A percentile compares a stretch with the other conserved stretches of the same genome.
Evolutionary conservation across 140 eudicot genomes (phyloP).

Genomic region (Bidens hawaiensis): DNA sequence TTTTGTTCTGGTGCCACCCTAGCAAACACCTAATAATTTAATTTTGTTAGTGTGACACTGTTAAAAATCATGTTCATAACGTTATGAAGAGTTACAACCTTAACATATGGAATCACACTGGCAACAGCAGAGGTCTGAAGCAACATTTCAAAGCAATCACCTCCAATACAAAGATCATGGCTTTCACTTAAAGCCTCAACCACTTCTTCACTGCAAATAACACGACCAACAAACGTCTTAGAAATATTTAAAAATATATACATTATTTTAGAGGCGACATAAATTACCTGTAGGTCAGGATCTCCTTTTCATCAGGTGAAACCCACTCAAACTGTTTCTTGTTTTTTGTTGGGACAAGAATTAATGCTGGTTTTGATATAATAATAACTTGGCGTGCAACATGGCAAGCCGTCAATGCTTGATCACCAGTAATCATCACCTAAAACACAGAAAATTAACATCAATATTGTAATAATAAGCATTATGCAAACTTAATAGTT

Average conservation of each 20-base stretch:
- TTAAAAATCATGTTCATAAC: neutral
- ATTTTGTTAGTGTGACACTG: constrained; percentile 7
- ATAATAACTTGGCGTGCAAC: constrained; percentile 90
- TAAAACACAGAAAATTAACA: constrained; percentile 16
- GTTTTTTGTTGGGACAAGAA: constrained; percentile 54
- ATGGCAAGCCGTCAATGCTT: constrained; percentile 98
- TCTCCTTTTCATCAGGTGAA: constrained; percentile 80
- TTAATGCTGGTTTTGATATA: constrained; percentile 70
- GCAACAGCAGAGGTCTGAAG: constrained; percentile 72
- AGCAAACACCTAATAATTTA: constrained; percentile 66
- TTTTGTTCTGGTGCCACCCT: constrained; percentile 99
- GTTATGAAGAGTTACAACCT: constrained; percentile 41
- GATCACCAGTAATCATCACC: constrained; percentile 99
- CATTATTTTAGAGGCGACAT: neutral
- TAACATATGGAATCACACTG: constrained; percentile 78
- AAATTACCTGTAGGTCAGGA: constrained; percentile 58
- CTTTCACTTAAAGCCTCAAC: constrained; percentile 73
- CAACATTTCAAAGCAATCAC: constrained; percentile 93
- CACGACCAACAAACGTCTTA: neutral
- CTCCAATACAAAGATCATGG: constrained; percentile 84
- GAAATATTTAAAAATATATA: neutral
- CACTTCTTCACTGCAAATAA: constrained; percentile 47
- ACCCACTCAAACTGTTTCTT: constrained; percentile 67
- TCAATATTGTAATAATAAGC: neutral
- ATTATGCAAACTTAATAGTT: too few relatives aligned